Percentiles rank a stretch among this genome's conserved stretches.
Conservation (phyloP, 208 protist species). For the Trypanosoma vivax region DNA sequence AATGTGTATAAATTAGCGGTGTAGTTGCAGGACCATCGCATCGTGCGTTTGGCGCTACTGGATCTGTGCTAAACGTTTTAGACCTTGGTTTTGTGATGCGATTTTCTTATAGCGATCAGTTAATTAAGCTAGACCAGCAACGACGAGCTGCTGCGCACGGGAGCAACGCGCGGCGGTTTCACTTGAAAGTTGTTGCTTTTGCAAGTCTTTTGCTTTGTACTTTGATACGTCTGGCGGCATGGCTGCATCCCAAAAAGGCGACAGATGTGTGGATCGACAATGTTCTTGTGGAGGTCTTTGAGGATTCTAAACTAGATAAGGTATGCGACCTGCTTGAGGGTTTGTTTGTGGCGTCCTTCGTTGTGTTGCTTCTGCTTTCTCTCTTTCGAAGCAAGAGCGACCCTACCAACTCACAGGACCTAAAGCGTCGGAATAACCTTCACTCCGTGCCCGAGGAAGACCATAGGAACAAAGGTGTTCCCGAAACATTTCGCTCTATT, state of each 20-base stretch:
- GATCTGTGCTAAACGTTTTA: neutral
- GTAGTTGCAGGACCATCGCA: too few species aligned
- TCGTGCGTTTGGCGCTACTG: neutral
- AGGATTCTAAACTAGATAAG: constrained; percentile 25
- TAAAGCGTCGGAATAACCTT: constrained; percentile 1
- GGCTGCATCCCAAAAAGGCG: constrained; percentile 29
- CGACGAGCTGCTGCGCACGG: constrained; percentile 21
- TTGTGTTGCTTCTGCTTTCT: constrained; percentile 11
- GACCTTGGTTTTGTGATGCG: constrained; percentile 15
- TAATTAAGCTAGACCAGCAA: constrained; percentile 25
- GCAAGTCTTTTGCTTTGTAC: constrained; percentile 11
- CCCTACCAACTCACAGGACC: neutral
- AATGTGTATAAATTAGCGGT: neutral
- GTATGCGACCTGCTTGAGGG: constrained; percentile 11
- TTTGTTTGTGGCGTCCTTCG: constrained; percentile 17
- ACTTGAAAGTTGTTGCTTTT: constrained; percentile 17
- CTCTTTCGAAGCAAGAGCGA: neutral
- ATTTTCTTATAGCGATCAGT: constrained; percentile 23
- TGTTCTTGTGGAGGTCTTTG: constrained; percentile 73
- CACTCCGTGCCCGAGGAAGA: too few species aligned
- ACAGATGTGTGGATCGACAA: constrained; percentile 57
- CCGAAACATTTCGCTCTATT: too few species aligned
- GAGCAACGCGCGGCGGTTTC: constrained; percentile 13
- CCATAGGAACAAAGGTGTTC: too few species aligned
- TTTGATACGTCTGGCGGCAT: constrained; percentile 6